phyloP scores from a whole-genome alignment of 164 flowering plant species.

The Magnolia kwangsiensis region DNA sequence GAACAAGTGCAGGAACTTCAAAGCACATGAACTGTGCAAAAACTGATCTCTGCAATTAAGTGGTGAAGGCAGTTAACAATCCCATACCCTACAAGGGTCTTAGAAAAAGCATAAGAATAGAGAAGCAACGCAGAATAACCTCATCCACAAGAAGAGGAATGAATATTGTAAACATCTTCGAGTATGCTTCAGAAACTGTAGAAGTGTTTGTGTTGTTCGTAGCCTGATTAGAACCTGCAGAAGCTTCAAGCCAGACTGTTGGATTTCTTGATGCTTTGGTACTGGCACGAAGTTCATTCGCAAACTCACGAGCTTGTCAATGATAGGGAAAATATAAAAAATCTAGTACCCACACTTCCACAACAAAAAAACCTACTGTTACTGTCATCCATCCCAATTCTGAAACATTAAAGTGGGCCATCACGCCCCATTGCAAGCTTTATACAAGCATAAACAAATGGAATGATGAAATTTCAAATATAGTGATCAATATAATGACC shows the following conservation, averaged over 20 bases:
- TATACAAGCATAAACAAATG: not conserved
- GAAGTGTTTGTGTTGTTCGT: conserved; percentile 76
- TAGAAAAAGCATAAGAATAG: not conserved
- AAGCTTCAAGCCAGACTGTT: conserved; percentile 91
- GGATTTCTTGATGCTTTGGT: conserved; percentile 91
- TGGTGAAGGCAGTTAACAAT: conserved; percentile 7
- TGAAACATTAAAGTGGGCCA: not conserved
- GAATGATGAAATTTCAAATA: not conserved
- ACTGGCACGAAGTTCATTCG: conserved; percentile 98
- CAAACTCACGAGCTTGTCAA: conserved; percentile 94
- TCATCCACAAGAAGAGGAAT: conserved; percentile 98
- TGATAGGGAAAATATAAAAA: conserved; percentile 10
- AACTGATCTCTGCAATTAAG: conserved; percentile 80
- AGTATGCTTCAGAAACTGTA: conserved; percentile 90
- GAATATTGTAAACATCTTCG: conserved; percentile 91
- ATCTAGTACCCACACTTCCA: not conserved
- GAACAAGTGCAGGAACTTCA: conserved; percentile 93
- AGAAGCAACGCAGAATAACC: conserved; percentile 35
- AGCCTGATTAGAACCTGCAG: conserved; percentile 63
- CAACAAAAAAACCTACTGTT: not conserved
- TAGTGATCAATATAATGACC: not conserved
- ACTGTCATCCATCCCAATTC: not conserved
- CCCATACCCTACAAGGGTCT: not conserved
- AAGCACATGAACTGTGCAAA: conserved; percentile 99
- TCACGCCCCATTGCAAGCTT: not conserved